phyloP scores from a whole-genome alignment of 2,329 filamentous ascomycete genomes.

The Penicillium expansum region DNA sequence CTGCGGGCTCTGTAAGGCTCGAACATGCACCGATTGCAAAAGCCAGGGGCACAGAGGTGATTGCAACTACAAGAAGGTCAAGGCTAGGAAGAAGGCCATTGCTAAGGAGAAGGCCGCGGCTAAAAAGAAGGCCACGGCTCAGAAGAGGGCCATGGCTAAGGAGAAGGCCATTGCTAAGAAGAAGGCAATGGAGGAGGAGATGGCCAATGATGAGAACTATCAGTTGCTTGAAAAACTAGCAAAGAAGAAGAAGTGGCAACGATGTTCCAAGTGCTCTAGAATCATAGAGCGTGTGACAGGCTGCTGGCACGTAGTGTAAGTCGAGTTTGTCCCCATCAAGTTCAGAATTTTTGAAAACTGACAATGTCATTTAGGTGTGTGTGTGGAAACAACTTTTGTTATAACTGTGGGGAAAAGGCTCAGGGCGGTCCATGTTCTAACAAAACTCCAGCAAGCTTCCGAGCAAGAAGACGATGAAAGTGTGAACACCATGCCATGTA shows the following conservation, averaged over 20 bases:
- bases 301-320: not conserved
- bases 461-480: not conserved
- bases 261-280: not conserved
- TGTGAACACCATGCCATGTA: not conserved
- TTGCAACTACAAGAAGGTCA: not conserved
- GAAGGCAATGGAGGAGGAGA: not conserved
- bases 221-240: not conserved
- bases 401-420: not conserved
- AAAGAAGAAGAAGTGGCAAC: not conserved
- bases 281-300: not conserved
- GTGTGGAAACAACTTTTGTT: not conserved
- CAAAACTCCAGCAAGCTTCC: not conserved
- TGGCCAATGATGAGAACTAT: not conserved
- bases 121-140: no score
- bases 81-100: not conserved
- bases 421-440: not conserved
- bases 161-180: not conserved
- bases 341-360: not conserved
- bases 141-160: not conserved
- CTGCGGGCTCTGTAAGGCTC: not conserved
- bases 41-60: not conserved
- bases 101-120: not conserved
- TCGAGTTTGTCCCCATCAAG: not conserved
- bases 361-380: not conserved
- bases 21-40: constrained; percentile 1